These are phyloP conservation scores for Globisporangium cystogenes DNA, from an alignment of 352 stramenopile species.

Conservation along the genomic window DNA sequence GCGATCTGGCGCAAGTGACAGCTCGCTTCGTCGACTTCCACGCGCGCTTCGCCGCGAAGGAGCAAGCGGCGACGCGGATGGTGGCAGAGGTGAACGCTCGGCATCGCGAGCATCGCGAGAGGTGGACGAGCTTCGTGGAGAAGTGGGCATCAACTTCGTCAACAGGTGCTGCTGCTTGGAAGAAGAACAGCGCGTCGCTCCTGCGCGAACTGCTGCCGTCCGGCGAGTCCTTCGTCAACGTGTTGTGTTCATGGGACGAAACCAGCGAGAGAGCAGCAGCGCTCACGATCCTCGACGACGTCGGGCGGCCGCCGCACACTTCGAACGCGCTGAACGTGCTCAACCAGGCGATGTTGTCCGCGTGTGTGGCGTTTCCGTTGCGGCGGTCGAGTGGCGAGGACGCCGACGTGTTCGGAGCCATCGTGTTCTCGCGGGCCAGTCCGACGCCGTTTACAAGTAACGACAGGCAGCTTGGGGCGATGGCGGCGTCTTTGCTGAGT, in stretches of 20 bases:
- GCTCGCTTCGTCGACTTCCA: neutral
- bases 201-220: conserved; percentile 3
- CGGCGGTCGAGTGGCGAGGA: neutral
- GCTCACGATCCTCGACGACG: conserved; percentile 5
- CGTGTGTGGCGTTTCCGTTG: conserved; percentile 9
- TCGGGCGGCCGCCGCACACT: neutral
- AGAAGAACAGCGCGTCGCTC: neutral
- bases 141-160: conserved; percentile 5
- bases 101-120: neutral
- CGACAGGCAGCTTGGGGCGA: conserved; percentile 2
- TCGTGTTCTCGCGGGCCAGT: conserved; percentile 8
- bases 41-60: neutral
- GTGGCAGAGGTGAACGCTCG: neutral
- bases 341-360: conserved; percentile 5
- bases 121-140: conserved; percentile 7
- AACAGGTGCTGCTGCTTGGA: conserved; percentile 9
- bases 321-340: conserved; percentile 10
- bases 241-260: conserved; percentile 2
- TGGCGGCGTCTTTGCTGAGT: conserved; percentile 7
- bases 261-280: conserved; percentile 3
- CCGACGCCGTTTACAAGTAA: conserved; percentile 8
- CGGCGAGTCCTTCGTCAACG: conserved; percentile 4
- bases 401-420: neutral
- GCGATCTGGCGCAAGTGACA: neutral
- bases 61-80: neutral